phyloP scores from a whole-genome alignment of 2,329 filamentous ascomycete species.

The Cladosporium sp. region DNA sequence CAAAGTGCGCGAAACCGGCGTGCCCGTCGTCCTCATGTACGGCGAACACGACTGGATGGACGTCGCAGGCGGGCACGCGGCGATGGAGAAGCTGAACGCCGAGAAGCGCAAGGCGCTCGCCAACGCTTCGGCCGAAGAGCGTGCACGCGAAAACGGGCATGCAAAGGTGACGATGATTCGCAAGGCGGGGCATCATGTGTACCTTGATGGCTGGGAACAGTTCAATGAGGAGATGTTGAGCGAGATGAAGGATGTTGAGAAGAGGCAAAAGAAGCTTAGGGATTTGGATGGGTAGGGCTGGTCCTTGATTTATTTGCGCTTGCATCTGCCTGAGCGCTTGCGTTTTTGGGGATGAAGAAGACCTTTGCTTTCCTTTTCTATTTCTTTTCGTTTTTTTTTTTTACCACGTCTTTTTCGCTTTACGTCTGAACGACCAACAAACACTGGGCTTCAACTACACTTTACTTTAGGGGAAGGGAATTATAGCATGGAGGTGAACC shows the following conservation, averaged over 20 bases:
- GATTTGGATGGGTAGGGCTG: not conserved
- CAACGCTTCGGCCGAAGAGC: slow-evolving; percentile 63
- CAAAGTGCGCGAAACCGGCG: slow-evolving; percentile 55
- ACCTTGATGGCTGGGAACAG: slow-evolving; percentile 64
- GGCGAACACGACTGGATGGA: slow-evolving; percentile 99
- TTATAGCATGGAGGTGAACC: no score
- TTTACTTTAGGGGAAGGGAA: no score
- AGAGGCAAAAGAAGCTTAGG: slow-evolving; percentile 30
- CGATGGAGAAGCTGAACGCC: slow-evolving; percentile 71
- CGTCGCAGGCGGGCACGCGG: slow-evolving; percentile 73
- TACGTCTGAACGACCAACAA: no score
- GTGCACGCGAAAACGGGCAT: slow-evolving; percentile 66
- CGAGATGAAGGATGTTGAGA: slow-evolving; percentile 62
- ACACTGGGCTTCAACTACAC: no score
- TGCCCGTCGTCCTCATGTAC: slow-evolving; percentile 90
- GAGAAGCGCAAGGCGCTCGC: slow-evolving; percentile 58
- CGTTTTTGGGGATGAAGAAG: not conserved
- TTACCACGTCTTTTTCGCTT: no score
- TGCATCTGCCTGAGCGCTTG: slow-evolving; percentile 7
- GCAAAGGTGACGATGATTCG: slow-evolving; percentile 77
- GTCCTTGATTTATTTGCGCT: not conserved
- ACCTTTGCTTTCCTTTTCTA: no score
- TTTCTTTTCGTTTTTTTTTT: no score
- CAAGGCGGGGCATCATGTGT: slow-evolving; percentile 67
- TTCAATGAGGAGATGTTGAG: slow-evolving; percentile 62